Conservation (phyloP, 1,284 basidiomycete species). For the Stereum hirsutum region DNA sequence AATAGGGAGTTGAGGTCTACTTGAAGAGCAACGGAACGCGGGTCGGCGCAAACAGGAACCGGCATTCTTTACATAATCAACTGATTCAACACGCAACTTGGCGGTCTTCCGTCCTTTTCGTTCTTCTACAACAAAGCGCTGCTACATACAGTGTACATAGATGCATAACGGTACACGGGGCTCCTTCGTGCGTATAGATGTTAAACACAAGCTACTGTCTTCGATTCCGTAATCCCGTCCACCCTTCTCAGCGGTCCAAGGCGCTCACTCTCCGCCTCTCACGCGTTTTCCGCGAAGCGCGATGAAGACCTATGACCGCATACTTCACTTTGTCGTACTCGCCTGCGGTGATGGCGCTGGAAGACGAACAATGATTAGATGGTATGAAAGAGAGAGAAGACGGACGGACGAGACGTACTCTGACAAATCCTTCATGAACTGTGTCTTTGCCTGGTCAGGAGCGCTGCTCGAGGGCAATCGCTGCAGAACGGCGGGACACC, state of each 20-base stretch:
- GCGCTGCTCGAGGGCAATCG: slow-evolving; percentile 57
- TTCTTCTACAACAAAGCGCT: too few relatives aligned
- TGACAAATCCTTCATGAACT: slow-evolving; percentile 68
- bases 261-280: slow-evolving; percentile 50
- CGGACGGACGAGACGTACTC: slow-evolving; percentile 31
- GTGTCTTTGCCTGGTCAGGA: slow-evolving; percentile 62
- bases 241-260: slow-evolving; percentile 23
- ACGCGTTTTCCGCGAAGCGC: slow-evolving; percentile 58
- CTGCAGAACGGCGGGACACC: slow-evolving; percentile 68
- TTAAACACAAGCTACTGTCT: too few relatives aligned
- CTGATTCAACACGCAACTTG: too few relatives aligned
- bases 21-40: too few relatives aligned
- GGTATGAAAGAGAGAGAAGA: slow-evolving; percentile 3
- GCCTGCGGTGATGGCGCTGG: slow-evolving; percentile 53
- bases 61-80: too few relatives aligned
- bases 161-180: too few relatives aligned
- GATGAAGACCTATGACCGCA: slow-evolving; percentile 54
- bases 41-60: too few relatives aligned
- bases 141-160: too few relatives aligned
- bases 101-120: too few relatives aligned
- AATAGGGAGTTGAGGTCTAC: background rate
- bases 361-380: background rate
- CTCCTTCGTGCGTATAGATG: too few relatives aligned
- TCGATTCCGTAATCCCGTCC: too few relatives aligned
- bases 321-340: slow-evolving; percentile 77